Conservation (phyloP, 768 basidiomycete species). For the Boletus speciosus region DNA sequence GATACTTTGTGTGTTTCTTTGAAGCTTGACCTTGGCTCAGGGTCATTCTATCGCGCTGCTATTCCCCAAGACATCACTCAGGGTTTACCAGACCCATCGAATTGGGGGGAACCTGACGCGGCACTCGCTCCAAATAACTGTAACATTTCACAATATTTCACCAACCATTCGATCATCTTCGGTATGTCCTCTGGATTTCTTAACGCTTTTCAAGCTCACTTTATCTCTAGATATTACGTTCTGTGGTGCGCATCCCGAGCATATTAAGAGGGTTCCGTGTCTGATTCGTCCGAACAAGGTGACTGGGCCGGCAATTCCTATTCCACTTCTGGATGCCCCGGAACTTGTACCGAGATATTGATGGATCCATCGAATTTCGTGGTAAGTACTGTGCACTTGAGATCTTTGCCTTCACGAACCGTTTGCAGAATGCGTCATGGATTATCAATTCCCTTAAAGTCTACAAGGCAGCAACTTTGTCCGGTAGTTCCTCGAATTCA, state of each 20-base stretch:
- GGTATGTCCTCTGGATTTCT: constrained; percentile 42
- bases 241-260: constrained; percentile 51
- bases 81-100: constrained; percentile 60
- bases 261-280: not conserved
- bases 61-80: constrained; percentile 62
- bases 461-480: constrained; percentile 55
- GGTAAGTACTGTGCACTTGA: constrained; percentile 38
- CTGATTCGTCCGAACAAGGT: constrained; percentile 38
- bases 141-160: constrained; percentile 55
- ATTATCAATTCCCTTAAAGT: constrained; percentile 76
- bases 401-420: constrained; percentile 1
- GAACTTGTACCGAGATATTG: constrained; percentile 60
- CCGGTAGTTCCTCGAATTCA: constrained; percentile 32
- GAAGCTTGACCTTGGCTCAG: constrained; percentile 34
- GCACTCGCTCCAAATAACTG: constrained; percentile 51
- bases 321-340: constrained; percentile 68
- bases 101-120: constrained; percentile 70
- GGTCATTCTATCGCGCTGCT: constrained; percentile 80
- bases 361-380: constrained; percentile 71
- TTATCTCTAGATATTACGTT: constrained; percentile 66
- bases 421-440: constrained; percentile 70
- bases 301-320: constrained; percentile 87
- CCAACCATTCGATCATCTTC: constrained; percentile 71
- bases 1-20: not conserved
- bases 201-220: constrained; percentile 15